Conservation (phyloP, 495 filamentous ascomycete species). For the Tricharina praecox region DNA sequence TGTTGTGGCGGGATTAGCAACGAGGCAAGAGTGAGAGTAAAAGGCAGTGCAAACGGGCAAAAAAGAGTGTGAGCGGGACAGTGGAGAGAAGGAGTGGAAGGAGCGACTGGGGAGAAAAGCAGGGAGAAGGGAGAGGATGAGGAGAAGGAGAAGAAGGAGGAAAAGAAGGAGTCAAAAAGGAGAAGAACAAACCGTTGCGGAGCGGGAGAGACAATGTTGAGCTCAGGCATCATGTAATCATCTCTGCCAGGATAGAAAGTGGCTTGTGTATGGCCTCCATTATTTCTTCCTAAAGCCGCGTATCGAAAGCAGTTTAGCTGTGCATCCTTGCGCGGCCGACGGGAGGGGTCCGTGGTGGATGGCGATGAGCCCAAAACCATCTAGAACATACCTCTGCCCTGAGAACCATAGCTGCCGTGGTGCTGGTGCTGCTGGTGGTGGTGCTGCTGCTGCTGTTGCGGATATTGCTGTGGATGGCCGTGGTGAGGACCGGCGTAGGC, state of each 20-base stretch:
- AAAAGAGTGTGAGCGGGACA: background rate
- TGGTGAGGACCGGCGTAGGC: too few relatives aligned
- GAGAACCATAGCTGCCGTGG: background rate
- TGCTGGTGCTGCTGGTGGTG: background rate
- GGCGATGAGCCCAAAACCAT: background rate
- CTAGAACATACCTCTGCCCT: background rate
- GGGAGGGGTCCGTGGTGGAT: background rate
- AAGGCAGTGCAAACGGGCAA: too few relatives aligned
- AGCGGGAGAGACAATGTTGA: slow-evolving; percentile 60
- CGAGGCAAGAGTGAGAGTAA: background rate
- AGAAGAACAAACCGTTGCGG: slow-evolving; percentile 62
- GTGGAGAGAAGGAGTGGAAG: slow-evolving; percentile 3
- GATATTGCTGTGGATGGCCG: too few relatives aligned
- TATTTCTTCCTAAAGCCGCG: too few relatives aligned
- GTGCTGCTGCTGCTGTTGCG: too few relatives aligned
- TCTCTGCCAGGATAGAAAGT: slow-evolving; percentile 79
- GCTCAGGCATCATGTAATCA: slow-evolving; percentile 57
- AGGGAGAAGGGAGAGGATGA: slow-evolving; percentile 6
- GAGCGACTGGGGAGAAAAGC: slow-evolving; percentile 7
- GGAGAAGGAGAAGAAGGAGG: slow-evolving; percentile 7
- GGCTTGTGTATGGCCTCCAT: too few relatives aligned
- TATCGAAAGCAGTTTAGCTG: slow-evolving; percentile 5
- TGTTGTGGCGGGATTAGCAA: slow-evolving; percentile 21
- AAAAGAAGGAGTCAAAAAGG: slow-evolving; percentile 12
- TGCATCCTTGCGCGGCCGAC: background rate